A percentile compares a stretch with the other conserved stretches of the same genome.
Conservation (phyloP, 1,139 yeast species). For the Ogataea hybrid region DNA sequence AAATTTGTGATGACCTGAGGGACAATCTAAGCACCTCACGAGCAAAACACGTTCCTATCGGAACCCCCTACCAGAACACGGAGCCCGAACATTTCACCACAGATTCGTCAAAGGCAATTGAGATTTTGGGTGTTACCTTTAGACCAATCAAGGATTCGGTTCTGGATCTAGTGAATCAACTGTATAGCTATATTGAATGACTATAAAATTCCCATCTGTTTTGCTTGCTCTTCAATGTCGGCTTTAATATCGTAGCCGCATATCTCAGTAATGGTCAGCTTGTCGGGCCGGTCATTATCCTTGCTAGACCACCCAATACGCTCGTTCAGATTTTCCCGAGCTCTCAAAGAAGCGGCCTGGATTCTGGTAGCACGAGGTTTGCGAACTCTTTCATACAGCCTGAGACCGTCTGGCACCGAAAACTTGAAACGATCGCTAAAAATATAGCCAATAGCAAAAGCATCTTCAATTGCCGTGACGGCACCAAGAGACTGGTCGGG, state of each 20-base stretch:
- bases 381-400: constrained; percentile 29
- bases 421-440: constrained; percentile 28
- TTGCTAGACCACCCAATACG: constrained; percentile 34
- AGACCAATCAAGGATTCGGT: constrained; percentile 21
- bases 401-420: constrained; percentile 27
- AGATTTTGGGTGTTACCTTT: constrained; percentile 25
- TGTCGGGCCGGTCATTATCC: constrained; percentile 23
- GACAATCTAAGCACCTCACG: constrained; percentile 11
- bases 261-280: constrained; percentile 35
- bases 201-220: constrained; percentile 4
- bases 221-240: constrained; percentile 10
- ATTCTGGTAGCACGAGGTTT: constrained; percentile 33
- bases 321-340: constrained; percentile 34
- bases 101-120: constrained; percentile 26
- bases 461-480: constrained; percentile 34
- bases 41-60: constrained; percentile 24
- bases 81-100: constrained; percentile 30
- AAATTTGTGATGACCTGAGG: constrained; percentile 31
- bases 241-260: constrained; percentile 32
- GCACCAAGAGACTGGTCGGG: constrained; percentile 39
- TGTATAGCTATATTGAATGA: not conserved
- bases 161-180: constrained; percentile 16
- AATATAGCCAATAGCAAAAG: constrained; percentile 28
- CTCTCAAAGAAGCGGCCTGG: constrained; percentile 34
- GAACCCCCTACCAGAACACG: constrained; percentile 28